These are phyloP conservation scores for Polygonum aviculare DNA, from an alignment of 148 eudicot species.

Conservation along the genomic window DNA sequence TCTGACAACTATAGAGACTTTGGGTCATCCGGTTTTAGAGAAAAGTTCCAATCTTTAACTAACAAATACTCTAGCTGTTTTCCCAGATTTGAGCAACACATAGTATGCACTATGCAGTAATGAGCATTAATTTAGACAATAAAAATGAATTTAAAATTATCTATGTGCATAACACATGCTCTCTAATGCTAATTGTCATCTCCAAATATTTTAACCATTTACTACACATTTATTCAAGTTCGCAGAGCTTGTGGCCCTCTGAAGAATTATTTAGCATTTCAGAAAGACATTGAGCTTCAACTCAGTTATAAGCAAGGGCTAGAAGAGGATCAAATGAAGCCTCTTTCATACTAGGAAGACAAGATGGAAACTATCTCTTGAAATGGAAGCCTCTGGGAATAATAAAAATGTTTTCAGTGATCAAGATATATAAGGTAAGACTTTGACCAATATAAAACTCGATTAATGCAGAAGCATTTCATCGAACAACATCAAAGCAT, in stretches of 20 bases:
- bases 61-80: background rate
- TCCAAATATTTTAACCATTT: background rate
- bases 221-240: background rate
- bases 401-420: too few relatives aligned
- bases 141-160: background rate
- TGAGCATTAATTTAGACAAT: background rate
- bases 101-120: background rate
- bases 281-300: too few relatives aligned
- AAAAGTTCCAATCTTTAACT: background rate
- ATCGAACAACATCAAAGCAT: background rate
- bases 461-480: background rate
- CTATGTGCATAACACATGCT: background rate
- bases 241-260: too few relatives aligned
- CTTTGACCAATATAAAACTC: background rate
- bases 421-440: background rate
- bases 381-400: background rate
- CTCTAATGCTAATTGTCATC: background rate
- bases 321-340: too few relatives aligned
- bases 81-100: background rate
- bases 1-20: too few relatives aligned
- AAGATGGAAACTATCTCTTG: background rate
- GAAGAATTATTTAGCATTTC: too few relatives aligned
- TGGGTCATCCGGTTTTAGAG: background rate
- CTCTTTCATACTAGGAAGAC: too few relatives aligned
- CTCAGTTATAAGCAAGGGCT: too few relatives aligned